Conservation (phyloP, 2,329 filamentous ascomycete genomes). For the Curvularia verruculosa region DNA sequence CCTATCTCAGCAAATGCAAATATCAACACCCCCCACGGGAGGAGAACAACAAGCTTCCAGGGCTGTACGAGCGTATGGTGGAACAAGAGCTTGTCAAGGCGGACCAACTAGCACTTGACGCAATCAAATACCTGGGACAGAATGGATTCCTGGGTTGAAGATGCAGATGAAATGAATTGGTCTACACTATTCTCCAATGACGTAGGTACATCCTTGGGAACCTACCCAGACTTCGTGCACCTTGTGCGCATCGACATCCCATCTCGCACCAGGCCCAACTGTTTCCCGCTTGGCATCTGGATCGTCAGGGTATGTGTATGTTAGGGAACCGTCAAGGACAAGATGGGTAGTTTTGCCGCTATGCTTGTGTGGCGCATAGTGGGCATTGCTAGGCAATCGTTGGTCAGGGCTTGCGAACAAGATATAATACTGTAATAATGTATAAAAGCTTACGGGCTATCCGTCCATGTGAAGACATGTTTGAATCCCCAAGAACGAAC, state of each 20-base stretch:
- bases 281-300: slow-evolving; percentile 61
- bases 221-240: slow-evolving; percentile 75
- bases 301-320: slow-evolving; percentile 70
- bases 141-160: slow-evolving; percentile 50
- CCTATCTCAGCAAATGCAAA: slow-evolving; percentile 32
- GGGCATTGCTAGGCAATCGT: slow-evolving; percentile 60
- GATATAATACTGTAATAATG: no score
- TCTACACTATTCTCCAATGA: slow-evolving; percentile 60
- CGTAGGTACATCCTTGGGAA: slow-evolving; percentile 69
- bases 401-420: neutral
- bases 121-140: slow-evolving; percentile 55
- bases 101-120: slow-evolving; percentile 51
- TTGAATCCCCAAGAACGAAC: slow-evolving; percentile 73
- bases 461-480: slow-evolving; percentile 74
- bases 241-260: slow-evolving; percentile 69
- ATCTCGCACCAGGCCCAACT: slow-evolving; percentile 64
- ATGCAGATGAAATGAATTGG: no score
- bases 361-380: slow-evolving; percentile 73
- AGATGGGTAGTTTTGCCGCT: slow-evolving; percentile 70
- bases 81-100: slow-evolving; percentile 55
- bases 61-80: slow-evolving; percentile 45
- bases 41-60: slow-evolving; percentile 24
- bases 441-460: slow-evolving; percentile 65
- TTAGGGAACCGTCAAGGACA: slow-evolving; percentile 68
- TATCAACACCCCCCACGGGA: slow-evolving; percentile 34